Percentiles rank a stretch among this genome's conserved stretches.
Conservation (phyloP, 2,329 filamentous ascomycete species). For the Penicillium sclerotiorum region DNA sequence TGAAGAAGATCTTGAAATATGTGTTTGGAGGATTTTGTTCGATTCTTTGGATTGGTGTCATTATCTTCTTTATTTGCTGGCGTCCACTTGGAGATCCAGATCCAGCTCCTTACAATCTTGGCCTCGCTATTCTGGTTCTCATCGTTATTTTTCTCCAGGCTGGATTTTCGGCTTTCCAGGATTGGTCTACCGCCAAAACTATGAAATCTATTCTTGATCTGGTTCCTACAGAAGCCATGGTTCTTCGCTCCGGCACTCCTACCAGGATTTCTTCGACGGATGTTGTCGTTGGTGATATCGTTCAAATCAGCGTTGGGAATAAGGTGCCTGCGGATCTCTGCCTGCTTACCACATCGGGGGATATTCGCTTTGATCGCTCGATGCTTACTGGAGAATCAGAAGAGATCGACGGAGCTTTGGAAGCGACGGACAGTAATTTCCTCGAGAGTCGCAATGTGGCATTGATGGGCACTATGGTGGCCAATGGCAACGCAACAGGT, state of each 20-base stretch:
- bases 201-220: slow-evolving; percentile 80
- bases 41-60: slow-evolving; percentile 67
- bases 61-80: slow-evolving; percentile 78
- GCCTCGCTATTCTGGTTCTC: slow-evolving; percentile 71
- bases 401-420: slow-evolving; percentile 57
- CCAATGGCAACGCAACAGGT: slow-evolving; percentile 67
- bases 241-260: slow-evolving; percentile 60
- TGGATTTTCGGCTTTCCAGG: slow-evolving; percentile 70
- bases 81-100: slow-evolving; percentile 72
- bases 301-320: slow-evolving; percentile 55
- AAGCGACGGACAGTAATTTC: slow-evolving; percentile 50
- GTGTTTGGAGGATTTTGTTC: slow-evolving; percentile 78
- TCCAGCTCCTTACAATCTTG: slow-evolving; percentile 70
- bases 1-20: too few relatives aligned
- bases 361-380: slow-evolving; percentile 3
- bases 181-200: slow-evolving; percentile 74
- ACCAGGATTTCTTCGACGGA: slow-evolving; percentile 33
- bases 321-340: slow-evolving; percentile 61
- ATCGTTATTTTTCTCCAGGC: slow-evolving; percentile 71
- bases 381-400: slow-evolving; percentile 52
- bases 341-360: slow-evolving; percentile 10
- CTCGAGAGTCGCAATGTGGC: slow-evolving; percentile 65
- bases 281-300: slow-evolving; percentile 62
- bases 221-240: slow-evolving; percentile 72
- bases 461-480: slow-evolving; percentile 77